Evolutionary conservation across 2,329 filamentous ascomycete genomes (phyloP).

Genomic region (Trichophyton simii): DNA sequence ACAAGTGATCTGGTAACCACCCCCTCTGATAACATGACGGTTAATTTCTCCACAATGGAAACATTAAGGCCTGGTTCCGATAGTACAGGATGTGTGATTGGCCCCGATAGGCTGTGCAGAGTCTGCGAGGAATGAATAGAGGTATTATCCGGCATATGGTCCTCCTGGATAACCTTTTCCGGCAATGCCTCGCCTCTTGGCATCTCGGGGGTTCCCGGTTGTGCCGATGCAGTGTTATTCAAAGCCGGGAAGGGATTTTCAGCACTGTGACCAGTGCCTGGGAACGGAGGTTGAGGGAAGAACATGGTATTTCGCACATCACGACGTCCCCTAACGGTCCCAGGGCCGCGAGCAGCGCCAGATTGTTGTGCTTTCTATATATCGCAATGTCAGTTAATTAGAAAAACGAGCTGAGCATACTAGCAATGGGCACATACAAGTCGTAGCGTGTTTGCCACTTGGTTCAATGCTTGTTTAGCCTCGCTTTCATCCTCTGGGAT

Average conservation of each 20-base stretch:
- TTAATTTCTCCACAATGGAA: slow-evolving; percentile 87
- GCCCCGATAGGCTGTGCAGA: slow-evolving; percentile 52
- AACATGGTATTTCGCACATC: slow-evolving; percentile 89
- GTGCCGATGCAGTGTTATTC: slow-evolving; percentile 17
- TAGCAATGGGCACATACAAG: slow-evolving; percentile 22
- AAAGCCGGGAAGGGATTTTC: neutral
- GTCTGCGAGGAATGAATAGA: slow-evolving; percentile 85
- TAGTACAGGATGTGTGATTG: slow-evolving; percentile 72
- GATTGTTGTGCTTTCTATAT: slow-evolving; percentile 34
- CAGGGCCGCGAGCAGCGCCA: slow-evolving; percentile 52
- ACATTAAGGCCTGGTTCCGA: slow-evolving; percentile 67
- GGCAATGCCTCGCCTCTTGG: slow-evolving; percentile 31
- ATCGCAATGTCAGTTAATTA: slow-evolving; percentile 13
- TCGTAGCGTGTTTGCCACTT: slow-evolving; percentile 38
- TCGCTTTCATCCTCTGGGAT: slow-evolving; percentile 39
- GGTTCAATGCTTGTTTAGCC: slow-evolving; percentile 37
- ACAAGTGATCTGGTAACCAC: slow-evolving; percentile 59
- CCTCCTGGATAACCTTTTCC: slow-evolving; percentile 45
- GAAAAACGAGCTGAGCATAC: neutral
- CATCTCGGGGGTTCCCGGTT: slow-evolving; percentile 24
- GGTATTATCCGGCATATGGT: slow-evolving; percentile 72
- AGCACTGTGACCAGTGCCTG: slow-evolving; percentile 21
- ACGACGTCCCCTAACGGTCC: slow-evolving; percentile 73
- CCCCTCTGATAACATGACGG: slow-evolving; percentile 66
- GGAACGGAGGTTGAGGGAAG: slow-evolving; percentile 42